Evolutionary conservation across 2,329 filamentous ascomycete species (phyloP), one percentile per base, ranked within the genome.

Genomic region (Botrytis sinoallii): DNA sequence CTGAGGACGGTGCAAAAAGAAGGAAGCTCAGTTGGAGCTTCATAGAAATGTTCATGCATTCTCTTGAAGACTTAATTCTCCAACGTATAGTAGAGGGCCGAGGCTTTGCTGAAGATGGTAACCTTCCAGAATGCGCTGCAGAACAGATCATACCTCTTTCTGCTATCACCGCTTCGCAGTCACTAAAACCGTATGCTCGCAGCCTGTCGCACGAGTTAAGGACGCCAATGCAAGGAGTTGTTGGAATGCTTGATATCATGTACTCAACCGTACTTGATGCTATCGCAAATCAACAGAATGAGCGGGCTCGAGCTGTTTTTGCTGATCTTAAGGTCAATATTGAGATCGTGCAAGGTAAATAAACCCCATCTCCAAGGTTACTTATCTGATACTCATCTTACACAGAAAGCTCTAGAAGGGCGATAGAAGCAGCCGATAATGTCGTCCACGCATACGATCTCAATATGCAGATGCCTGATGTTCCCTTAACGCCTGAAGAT

Each of bases 161-260:
- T 72, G 85, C 86, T 35, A 84, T 90, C 38, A 86, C 88, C 9
- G 85, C 86, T 9, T 85, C 88, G 3, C 90, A 92, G 75, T 91
- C 90, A 3, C 83, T 93, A 29, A 91, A 92, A 78, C 90, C 91
- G 0, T 93, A 91, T 79, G 91, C 91, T n/a, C 86, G 90, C 75
- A 92, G 89, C 78, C 82, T 93, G 46, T 93, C 91, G 0, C 91
- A 93, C 77, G 91, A 93, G 79, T 81, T 93, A 65, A 85, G 91
- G 75, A 93, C 91, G 5, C 91, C 91, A 1, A 92, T 93, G 90
- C 91, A 93, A 81, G 91, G 91, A 60, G 90, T 93, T 10, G 90
- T 93, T 22, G 91, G 91, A 10, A 93, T 93, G 91, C 83, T 93
- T 61, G 91, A 93, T 82, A 89, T 93, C 75, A 93, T 93, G 90